phyloP scores from a whole-genome alignment of 2,329 filamentous ascomycete genomes.

The Didymella pinodella region DNA sequence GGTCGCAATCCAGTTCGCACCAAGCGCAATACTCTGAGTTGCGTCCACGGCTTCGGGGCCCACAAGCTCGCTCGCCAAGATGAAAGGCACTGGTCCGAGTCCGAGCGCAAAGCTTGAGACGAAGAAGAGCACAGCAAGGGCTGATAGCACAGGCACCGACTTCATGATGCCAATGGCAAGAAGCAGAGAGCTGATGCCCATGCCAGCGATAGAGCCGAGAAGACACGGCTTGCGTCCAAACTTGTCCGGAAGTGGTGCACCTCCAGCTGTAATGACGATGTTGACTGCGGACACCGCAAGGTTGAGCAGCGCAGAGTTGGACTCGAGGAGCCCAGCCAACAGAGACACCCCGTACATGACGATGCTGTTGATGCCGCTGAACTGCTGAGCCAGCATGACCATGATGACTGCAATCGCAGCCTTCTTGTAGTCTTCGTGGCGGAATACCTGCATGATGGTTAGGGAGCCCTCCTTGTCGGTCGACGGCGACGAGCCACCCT shows the following conservation, averaged over 20 bases:
- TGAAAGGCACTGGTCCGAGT: slow-evolving; percentile 92
- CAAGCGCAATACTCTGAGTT: slow-evolving; percentile 86
- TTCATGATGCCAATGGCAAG: slow-evolving; percentile 83
- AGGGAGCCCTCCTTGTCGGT: slow-evolving; percentile 48
- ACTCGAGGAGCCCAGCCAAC: slow-evolving; percentile 78
- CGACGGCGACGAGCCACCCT: slow-evolving; percentile 39
- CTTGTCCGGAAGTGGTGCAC: slow-evolving; percentile 84
- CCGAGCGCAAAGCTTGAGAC: slow-evolving; percentile 91
- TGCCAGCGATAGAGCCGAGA: slow-evolving; percentile 81
- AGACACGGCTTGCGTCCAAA: slow-evolving; percentile 88
- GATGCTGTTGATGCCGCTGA: slow-evolving; percentile 92
- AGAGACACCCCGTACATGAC: slow-evolving; percentile 98
- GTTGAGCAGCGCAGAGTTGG: slow-evolving; percentile 82
- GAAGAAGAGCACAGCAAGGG: slow-evolving; percentile 81
- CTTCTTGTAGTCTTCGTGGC: slow-evolving; percentile 74
- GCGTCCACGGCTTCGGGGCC: slow-evolving; percentile 89
- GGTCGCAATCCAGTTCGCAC: slow-evolving; percentile 87
- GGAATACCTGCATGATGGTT: slow-evolving; percentile 64
- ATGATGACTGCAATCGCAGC: slow-evolving; percentile 90
- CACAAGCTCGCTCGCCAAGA: slow-evolving; percentile 89
- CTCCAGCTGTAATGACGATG: slow-evolving; percentile 79
- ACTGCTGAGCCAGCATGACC: slow-evolving; percentile 91
- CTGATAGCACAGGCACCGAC: slow-evolving; percentile 76
- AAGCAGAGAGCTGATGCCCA: slow-evolving; percentile 78
- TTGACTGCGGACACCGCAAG: slow-evolving; percentile 89